Base-by-base conservation (phyloP, 345 rosid species). In the Eutrema heterophyllum region DNA sequence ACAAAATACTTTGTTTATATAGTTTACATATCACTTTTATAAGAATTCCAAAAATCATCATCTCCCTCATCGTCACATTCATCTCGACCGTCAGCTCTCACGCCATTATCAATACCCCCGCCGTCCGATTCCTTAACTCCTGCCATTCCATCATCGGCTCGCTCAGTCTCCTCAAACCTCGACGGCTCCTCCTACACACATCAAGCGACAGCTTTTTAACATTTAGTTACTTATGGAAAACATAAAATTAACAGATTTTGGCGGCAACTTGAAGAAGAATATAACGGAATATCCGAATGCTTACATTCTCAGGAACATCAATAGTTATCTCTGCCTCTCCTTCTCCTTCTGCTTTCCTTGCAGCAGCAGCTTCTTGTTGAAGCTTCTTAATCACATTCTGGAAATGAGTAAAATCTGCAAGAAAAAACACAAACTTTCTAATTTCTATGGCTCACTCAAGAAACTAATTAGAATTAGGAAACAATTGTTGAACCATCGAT, bases 401-500 rank as follows among this genome's bases (percentile, higher is more conserved):
- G 70, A 78, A 93, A 81, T 86, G 88, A 13, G 80, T 72, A 71
- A 78, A 79, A 74, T 86, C 97, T 93, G 85, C 81, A 62, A 69
- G 13, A 52, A 70, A 41, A 38, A 70, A 16, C 18, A 38, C 30
- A 36, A 12, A 68, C 64, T n/a, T 52, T 45, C 41, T 43, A 9
- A 44, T 4, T 33, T 43, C 13, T 21, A 21, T 40, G 29, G 53
- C 54, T 39, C 44, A 56, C 12, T 12, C 48, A 52, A 50, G 35
- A 68, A 41, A 49, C 24, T 24, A 44, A 21, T n/a, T n/a, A 14
- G 1, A 71, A 12, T 85, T 70, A 58, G 94, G 89, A 63, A 89
- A 93, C 68, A 91, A 83, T 54, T 80, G 94, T 78, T 83, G 88
- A 53, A 91, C 81, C 91, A 88, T 79, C 3, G 89, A 80, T 15